These are phyloP conservation scores for Takakia lepidozioides DNA, from an alignment of 225 moss, liverwort and hornwort genomes.

Conservation along the genomic window DNA sequence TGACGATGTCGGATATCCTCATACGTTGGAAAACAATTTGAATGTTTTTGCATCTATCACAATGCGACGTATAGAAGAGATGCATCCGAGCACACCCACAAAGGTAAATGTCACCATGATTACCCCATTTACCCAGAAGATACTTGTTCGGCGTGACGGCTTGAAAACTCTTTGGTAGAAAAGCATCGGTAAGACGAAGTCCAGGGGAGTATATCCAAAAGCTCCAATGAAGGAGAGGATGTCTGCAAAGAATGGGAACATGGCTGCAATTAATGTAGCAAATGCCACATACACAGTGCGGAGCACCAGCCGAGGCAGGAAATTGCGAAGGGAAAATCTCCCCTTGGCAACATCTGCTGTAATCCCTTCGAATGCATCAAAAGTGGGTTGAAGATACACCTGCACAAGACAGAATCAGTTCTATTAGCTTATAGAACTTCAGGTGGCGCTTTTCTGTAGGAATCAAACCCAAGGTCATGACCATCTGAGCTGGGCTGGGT, in stretches of 20 bases:
- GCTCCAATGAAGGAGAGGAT: conserved; percentile 16
- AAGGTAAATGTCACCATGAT: conserved; percentile 8
- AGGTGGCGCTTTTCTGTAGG: too few relatives aligned
- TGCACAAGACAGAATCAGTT: background rate
- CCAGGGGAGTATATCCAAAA: conserved; percentile 24
- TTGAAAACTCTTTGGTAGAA: conserved; percentile 6
- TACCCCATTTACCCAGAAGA: conserved; percentile 13
- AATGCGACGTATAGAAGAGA: conserved; percentile 17
- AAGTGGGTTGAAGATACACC: conserved; percentile 27
- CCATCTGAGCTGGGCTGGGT: too few relatives aligned
- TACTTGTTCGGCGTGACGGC: background rate
- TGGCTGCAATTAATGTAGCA: conserved; percentile 4
- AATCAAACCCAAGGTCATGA: background rate
- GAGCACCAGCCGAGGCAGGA: conserved; percentile 13
- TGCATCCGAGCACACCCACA: conserved; percentile 11
- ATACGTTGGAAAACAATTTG: conserved; percentile 21
- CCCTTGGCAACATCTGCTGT: conserved; percentile 15
- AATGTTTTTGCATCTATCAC: conserved; percentile 12
- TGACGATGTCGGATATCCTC: too few relatives aligned
- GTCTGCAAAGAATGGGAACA: conserved; percentile 17
- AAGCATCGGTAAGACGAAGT: conserved; percentile 24
- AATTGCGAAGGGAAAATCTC: conserved; percentile 5
- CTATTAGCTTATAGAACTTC: background rate
- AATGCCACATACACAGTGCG: conserved; percentile 9
- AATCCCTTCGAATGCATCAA: conserved; percentile 17